Evolutionary conservation across 495 filamentous ascomycete genomes (phyloP).

Genomic region (Lasiosphaeriaceae sp.): DNA sequence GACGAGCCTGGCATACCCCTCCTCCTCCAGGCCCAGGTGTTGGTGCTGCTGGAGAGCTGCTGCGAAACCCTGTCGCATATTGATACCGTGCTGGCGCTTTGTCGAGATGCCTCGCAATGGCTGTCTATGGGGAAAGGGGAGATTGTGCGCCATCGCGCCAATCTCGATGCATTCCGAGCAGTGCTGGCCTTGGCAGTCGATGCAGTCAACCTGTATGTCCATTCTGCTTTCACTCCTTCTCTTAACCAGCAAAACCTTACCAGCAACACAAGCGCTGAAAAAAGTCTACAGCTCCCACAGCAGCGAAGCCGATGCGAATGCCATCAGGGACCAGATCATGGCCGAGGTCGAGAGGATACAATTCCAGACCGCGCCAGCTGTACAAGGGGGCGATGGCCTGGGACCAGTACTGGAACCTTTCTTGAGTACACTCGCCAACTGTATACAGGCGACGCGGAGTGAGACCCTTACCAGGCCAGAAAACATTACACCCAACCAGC

Average conservation of each 20-base stretch:
- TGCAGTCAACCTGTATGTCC: slow-evolving; percentile 17
- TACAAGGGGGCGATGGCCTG: background rate
- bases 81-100: slow-evolving; percentile 15
- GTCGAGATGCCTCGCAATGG: slow-evolving; percentile 18
- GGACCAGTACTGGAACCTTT: slow-evolving; percentile 9
- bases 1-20: slow-evolving; percentile 21
- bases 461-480: background rate
- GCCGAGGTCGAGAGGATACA: slow-evolving; percentile 15
- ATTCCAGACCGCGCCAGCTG: background rate
- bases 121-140: slow-evolving; percentile 5
- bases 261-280: no score
- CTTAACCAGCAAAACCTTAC: no score
- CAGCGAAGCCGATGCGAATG: background rate
- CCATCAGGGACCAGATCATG: slow-evolving; percentile 1
- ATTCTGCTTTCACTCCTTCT: background rate
- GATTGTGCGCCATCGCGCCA: slow-evolving; percentile 11
- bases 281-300: background rate
- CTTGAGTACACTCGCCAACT: slow-evolving; percentile 14
- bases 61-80: slow-evolving; percentile 16
- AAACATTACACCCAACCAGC: background rate
- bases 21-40: slow-evolving; percentile 16
- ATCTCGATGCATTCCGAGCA: slow-evolving; percentile 16
- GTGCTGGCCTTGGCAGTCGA: slow-evolving; percentile 21
- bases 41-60: slow-evolving; percentile 20
- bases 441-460: background rate